Evolutionary conservation across 78 protist species (phyloP).

Genomic region (Polysphondylium violaceum): DNA sequence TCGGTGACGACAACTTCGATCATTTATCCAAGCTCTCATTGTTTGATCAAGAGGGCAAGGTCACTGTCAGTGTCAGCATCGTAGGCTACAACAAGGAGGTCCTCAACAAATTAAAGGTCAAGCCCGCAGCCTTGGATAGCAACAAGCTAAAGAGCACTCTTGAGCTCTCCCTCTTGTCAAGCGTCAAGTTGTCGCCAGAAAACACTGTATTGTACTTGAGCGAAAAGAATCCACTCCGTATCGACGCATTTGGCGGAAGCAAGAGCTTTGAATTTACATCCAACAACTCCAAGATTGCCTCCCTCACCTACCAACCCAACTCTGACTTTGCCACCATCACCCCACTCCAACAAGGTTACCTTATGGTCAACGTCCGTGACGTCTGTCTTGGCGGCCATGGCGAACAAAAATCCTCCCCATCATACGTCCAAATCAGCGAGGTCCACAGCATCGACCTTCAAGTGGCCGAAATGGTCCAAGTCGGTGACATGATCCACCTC

Average conservation of each 20-base stretch:
- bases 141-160: not conserved
- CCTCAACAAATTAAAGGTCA: not conserved
- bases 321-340: not conserved
- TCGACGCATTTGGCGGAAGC: conserved; percentile 72
- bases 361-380: conserved; percentile 36
- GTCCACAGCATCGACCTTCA: conserved; percentile 8
- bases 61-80: not conserved
- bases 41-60: conserved; percentile 19
- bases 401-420: conserved; percentile 10
- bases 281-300: conserved; percentile 46
- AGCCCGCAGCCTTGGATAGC: not conserved
- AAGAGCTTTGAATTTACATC: conserved; percentile 27
- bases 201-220: not conserved
- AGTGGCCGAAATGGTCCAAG: conserved; percentile 42
- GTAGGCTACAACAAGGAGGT: conserved; percentile 29
- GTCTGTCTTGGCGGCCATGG: conserved; percentile 48
- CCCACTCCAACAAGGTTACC: conserved; percentile 43
- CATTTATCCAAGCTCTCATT: conserved; percentile 9
- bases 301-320: not conserved
- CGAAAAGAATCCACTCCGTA: conserved; percentile 32
- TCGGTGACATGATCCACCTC: conserved; percentile 34
- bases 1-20: not conserved
- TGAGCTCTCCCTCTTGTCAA: conserved; percentile 38
- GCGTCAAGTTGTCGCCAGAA: conserved; percentile 30
- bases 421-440: conserved; percentile 30